Conservation (phyloP, 306 rosid genomes). For the Heteromeles arbutifolia region DNA sequence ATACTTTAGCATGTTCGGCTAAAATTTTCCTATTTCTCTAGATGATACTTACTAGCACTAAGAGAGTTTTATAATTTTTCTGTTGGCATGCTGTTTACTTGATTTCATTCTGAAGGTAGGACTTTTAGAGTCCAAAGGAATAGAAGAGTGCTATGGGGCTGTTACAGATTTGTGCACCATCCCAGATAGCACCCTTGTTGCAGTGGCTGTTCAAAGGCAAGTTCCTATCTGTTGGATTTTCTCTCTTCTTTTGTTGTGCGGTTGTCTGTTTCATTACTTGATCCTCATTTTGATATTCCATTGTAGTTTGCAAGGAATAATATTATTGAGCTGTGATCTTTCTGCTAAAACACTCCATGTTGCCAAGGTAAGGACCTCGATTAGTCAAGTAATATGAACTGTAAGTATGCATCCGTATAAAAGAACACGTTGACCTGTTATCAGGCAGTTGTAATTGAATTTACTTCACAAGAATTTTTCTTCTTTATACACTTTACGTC, state of each 20-base stretch:
- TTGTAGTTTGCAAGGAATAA: conserved; percentile 79
- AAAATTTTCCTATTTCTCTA: background rate
- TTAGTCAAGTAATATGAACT: background rate
- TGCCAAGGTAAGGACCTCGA: conserved; percentile 49
- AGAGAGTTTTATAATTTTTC: background rate
- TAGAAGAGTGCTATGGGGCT: conserved; percentile 45
- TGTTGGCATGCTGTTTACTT: conserved; percentile 21
- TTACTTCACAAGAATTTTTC: background rate
- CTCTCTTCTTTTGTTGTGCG: conserved; percentile 2
- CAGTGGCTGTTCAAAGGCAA: conserved; percentile 83
- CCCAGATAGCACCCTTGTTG: conserved; percentile 58
- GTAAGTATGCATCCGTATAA: background rate
- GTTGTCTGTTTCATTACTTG: conserved; percentile 7
- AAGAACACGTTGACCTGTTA: background rate
- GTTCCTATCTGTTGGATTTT: conserved; percentile 12
- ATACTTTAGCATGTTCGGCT: background rate
- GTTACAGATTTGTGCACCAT: conserved; percentile 61
- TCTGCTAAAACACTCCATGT: conserved; percentile 46
- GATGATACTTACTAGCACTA: background rate
- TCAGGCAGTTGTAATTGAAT: background rate
- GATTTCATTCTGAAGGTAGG: conserved; percentile 63
- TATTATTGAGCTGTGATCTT: conserved; percentile 52
- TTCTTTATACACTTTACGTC: background rate
- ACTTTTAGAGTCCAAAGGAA: conserved; percentile 50
- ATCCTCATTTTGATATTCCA: conserved; percentile 10